Evolutionary conservation across 768 basidiomycete genomes (phyloP).

Genomic region (Mycena galericulata): DNA sequence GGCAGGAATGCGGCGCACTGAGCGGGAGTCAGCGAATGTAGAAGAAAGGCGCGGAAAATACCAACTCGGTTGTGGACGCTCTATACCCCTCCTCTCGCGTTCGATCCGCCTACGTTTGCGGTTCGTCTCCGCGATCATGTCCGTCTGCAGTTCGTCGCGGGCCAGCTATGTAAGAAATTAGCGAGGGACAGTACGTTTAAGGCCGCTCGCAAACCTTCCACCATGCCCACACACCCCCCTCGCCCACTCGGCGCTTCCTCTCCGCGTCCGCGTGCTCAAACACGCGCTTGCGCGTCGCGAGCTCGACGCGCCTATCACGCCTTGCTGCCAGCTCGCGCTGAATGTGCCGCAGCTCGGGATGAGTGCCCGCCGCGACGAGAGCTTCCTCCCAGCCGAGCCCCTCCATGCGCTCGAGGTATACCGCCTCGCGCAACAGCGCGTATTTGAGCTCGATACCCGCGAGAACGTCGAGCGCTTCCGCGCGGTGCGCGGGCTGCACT

Average conservation of each 20-base stretch:
- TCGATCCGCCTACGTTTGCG: constrained; percentile 88
- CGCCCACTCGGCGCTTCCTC: constrained; percentile 67
- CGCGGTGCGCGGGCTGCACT: constrained; percentile 83
- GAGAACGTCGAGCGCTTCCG: constrained; percentile 89
- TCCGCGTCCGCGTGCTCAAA: constrained; percentile 71
- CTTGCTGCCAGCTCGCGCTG: constrained; percentile 83
- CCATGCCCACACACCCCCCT: constrained; percentile 86
- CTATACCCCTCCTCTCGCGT: constrained; percentile 83
- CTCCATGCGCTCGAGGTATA: constrained; percentile 97
- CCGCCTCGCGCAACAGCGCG: constrained; percentile 83
- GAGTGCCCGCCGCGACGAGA: constrained; percentile 79
- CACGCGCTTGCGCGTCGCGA: constrained; percentile 80
- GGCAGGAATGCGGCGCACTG: constrained; percentile 73
- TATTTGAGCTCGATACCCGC: constrained; percentile 95
- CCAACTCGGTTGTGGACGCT: constrained; percentile 81
- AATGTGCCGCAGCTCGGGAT: constrained; percentile 88
- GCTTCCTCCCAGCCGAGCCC: constrained; percentile 89
- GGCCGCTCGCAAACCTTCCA: constrained; percentile 78
- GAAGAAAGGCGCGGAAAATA: constrained; percentile 27
- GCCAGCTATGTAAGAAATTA: constrained; percentile 62
- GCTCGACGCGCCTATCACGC: constrained; percentile 82
- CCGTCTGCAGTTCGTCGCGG: constrained; percentile 83
- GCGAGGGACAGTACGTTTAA: neutral
- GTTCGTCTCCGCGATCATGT: constrained; percentile 92
- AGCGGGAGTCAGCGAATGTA: neutral